Base-by-base conservation (phyloP, 192 early-diverging fungal species). In the Kickxella alabastrina region DNA sequence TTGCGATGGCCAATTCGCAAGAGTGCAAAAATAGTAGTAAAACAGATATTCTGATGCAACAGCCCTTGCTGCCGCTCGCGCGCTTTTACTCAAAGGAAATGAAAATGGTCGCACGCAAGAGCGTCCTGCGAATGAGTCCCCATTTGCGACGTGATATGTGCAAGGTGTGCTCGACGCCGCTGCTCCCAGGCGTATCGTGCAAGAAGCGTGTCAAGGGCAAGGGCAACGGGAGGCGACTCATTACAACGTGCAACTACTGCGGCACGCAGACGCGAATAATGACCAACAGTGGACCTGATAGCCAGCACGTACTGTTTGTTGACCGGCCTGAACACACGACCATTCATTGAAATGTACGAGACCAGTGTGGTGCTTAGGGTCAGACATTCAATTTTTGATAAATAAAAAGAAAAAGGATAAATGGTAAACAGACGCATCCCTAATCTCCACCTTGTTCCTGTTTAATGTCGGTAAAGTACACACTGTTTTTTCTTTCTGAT, bases 11-110 rank as follows among this genome's bases (percentile, higher is more conserved):
- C n/a, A n/a, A n/a, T n/a, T n/a, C n/a, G n/a, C n/a, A n/a, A n/a
- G n/a, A n/a, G n/a, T n/a, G n/a, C n/a, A n/a, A n/a, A n/a, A n/a
- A n/a, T n/a, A n/a, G n/a, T n/a, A n/a, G n/a, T n/a, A n/a, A n/a
- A n/a, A n/a, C 34, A 59, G 37, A 28, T 47, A 21, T 15, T 4
- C 22, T n/a, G 13, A 43, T 31, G 15, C 36, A 29, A 14, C 10
- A 32, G 17, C 48, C 49, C 2, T 28, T 70, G 27, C 28, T 62
- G 54, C 64, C 64, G 2, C 19, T 59, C 25, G 50, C 71, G 10
- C 64, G 71, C 22, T 67, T 75, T 43, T 63, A 52, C 18, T 19
- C 59, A 27, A 75, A 63, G 53, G 71, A 75, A 31, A 67, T 75
- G 71, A 54, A 56, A 3, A 44, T 47, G 43, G 49, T 75, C 22